Evolutionary conservation across 257 asterid genomes (phyloP).

Genomic region (Penstemon barbatus): DNA sequence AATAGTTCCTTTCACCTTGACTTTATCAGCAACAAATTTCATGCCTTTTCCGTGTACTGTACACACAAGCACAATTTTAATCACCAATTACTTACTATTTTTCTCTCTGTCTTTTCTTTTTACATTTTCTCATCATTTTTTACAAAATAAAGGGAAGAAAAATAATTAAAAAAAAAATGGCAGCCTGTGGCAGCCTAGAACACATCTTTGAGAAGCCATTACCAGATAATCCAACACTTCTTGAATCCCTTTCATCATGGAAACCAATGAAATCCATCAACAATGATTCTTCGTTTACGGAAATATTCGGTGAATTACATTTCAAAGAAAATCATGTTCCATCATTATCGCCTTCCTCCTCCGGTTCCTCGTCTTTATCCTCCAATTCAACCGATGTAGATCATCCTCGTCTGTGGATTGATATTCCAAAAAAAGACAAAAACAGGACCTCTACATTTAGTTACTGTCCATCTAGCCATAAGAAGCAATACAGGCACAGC

Average conservation of each 20-base stretch:
- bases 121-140: constrained; percentile 29
- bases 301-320: constrained; percentile 50
- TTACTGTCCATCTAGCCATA: constrained; percentile 10
- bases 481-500: constrained; percentile 38
- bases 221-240: constrained; percentile 43
- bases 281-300: constrained; percentile 45
- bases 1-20: constrained; percentile 47
- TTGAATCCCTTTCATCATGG: constrained; percentile 60
- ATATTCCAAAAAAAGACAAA: constrained; percentile 1
- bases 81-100: not conserved
- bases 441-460: constrained; percentile 19
- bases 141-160: not conserved
- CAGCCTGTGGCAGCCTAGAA: constrained; percentile 60
- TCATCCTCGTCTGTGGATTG: not conserved
- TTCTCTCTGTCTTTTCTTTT: constrained; percentile 16
- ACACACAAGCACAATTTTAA: not conserved
- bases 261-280: constrained; percentile 42
- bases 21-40: constrained; percentile 50
- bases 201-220: constrained; percentile 57
- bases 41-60: constrained; percentile 41
- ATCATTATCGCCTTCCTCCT: constrained; percentile 19
- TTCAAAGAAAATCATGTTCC: constrained; percentile 35
- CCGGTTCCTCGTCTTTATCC: constrained; percentile 29
- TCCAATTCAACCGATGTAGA: constrained; percentile 11
- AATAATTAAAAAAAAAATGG: constrained; percentile 31